These are phyloP conservation scores for Paramecium tetraurelia DNA, from an alignment of 73 alveolate genomes.

Conservation along the genomic window DNA sequence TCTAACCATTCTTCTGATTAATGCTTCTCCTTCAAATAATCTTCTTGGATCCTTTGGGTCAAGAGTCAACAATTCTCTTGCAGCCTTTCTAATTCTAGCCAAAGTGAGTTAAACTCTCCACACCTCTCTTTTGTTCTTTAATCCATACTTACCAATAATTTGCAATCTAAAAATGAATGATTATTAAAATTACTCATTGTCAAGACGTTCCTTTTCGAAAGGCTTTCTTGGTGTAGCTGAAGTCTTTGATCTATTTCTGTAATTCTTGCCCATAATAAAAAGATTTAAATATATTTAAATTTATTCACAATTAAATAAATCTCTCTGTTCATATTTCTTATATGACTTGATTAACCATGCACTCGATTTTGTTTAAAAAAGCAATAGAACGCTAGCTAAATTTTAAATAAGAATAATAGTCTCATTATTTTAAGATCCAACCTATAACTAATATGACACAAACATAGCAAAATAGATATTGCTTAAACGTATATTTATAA, in stretches of 20 bases:
- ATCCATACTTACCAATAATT: conserved; percentile 96
- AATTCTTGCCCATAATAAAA: conserved; percentile 52
- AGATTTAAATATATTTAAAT: conserved; percentile 37
- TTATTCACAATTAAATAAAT: conserved; percentile 23
- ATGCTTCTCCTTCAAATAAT: conserved; percentile 95
- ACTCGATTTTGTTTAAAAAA: not conserved
- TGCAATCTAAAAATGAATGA: conserved; percentile 63
- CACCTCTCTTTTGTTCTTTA: conserved; percentile 98
- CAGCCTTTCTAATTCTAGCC: conserved; percentile 98
- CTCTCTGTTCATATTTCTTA: not conserved
- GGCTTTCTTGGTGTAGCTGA: conserved; percentile 92
- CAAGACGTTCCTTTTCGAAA: conserved; percentile 93
- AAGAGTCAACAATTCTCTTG: conserved; percentile 95
- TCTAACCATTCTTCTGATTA: conserved; percentile 95
- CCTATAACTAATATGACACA: not conserved
- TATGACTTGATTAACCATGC: not conserved
- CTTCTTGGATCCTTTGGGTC: conserved; percentile 95
- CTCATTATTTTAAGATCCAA: not conserved
- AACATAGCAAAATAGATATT: not conserved
- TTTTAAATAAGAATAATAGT: not conserved
- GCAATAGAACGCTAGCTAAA: no score
- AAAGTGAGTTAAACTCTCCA: conserved; percentile 93
- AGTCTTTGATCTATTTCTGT: conserved; percentile 72
- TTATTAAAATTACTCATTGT: conserved; percentile 72
- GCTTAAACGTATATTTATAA: not conserved